These are phyloP conservation scores for Tulasnella calospora DNA, from an alignment of 768 basidiomycete genomes.

Conservation along the genomic window DNA sequence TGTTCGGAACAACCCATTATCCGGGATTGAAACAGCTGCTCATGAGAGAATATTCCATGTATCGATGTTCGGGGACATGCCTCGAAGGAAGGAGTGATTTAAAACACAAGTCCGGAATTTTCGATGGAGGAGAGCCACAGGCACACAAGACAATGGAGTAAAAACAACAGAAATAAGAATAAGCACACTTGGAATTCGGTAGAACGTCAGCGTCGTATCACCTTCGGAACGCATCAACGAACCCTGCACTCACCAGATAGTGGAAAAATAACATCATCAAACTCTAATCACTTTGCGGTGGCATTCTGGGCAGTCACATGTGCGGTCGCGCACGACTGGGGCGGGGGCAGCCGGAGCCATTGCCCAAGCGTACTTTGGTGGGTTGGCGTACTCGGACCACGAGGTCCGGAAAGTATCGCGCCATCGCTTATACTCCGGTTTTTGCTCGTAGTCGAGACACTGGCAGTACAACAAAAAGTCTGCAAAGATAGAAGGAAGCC, in stretches of 20 bases:
- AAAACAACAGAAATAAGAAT: background rate
- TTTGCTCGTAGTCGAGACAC: background rate
- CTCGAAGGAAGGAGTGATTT: background rate
- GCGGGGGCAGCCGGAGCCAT: background rate
- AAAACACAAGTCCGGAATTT: background rate
- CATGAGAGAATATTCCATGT: background rate
- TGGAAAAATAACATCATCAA: background rate
- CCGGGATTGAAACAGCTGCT: background rate
- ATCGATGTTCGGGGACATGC: background rate
- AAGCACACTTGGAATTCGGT: background rate
- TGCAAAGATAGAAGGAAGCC: conserved; percentile 3
- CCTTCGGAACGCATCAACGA: background rate
- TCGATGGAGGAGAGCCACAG: background rate
- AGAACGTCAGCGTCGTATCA: background rate
- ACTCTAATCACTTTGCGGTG: background rate
- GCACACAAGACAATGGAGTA: background rate
- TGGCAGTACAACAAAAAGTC: conserved; percentile 13
- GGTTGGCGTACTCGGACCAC: background rate
- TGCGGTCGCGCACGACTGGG: background rate
- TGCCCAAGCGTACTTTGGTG: background rate
- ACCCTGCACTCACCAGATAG: background rate
- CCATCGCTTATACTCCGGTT: conserved; percentile 18
- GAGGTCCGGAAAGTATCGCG: background rate
- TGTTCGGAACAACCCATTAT: background rate
- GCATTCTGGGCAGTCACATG: background rate